Base-by-base conservation (phyloP, 768 basidiomycete genomes). In the Mycena rosella region DNA sequence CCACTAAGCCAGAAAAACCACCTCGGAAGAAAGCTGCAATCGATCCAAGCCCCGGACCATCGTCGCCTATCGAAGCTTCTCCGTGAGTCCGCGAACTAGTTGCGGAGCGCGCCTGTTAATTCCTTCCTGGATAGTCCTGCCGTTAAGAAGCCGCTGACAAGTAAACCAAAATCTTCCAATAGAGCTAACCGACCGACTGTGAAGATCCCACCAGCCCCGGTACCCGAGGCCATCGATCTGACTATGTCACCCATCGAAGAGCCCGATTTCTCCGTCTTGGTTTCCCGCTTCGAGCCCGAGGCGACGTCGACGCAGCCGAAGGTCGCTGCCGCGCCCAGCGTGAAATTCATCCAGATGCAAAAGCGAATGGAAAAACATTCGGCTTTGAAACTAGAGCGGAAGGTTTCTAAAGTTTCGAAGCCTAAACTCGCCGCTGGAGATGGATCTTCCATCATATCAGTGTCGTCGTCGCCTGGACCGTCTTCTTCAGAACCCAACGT, bases 281-380 rank as follows among this genome's bases (percentile, higher is more conserved):
- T 72, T n/a, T 48, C 59, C 20, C 63, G 60, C 14, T 72, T 65
- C 30, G 64, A 68, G 67, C 71, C 71, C 26, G 61, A 45, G 38
- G 63, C 48, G 42, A 63, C 62, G 29, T 66, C 64, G 26, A 72
- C 65, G 40, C 63, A 63, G 34, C 59, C 59, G 32, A 70, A 61
- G 51, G 27, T 77, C 18, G 58, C 68, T 58, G 68, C 73, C 42
- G 74, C 67, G 45, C 72, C 80, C 5, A 81, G 78, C 58, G 68
- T 71, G 42, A 40, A 40, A 5, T 69, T 81, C 55, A 57, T 80
- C 29, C 76, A 80, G 69, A 73, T 82, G 48, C 75, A 79, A 62
- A 71, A 78, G 60, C 78, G 80, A 20, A 77, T 83, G 42, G 79
- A 82, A 20, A 74, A 76, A 47, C 78, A 81, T 47, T 49, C 72